Percentiles rank a stretch among this genome's conserved stretches.
Evolutionary conservation across 352 stramenopile genomes (phyloP).

Genomic region (Pythium folliculosum): DNA sequence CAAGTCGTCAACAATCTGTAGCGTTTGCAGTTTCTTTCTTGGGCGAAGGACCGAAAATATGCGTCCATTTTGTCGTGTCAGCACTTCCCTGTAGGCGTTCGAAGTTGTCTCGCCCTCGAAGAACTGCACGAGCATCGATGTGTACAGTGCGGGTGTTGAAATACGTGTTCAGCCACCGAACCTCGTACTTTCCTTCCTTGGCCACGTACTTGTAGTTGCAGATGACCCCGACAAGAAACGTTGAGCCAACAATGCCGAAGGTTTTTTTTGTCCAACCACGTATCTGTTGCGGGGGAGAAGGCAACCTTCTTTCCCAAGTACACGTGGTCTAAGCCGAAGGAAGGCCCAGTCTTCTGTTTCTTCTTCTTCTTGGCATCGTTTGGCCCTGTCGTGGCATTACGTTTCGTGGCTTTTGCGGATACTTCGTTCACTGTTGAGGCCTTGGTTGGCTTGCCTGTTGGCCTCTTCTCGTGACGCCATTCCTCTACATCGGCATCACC

Average conservation of each 20-base stretch:
- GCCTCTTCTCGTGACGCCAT: slow-evolving; percentile 1
- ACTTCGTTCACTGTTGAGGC: neutral
- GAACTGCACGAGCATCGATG: neutral
- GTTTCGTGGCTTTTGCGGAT: slow-evolving; percentile 2
- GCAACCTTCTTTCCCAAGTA: slow-evolving; percentile 9
- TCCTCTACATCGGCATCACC: neutral
- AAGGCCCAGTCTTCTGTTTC: neutral
- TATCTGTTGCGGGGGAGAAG: slow-evolving; percentile 5
- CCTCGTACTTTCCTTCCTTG: slow-evolving; percentile 2
- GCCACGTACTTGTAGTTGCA: slow-evolving; percentile 11
- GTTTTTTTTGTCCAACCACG: slow-evolving; percentile 5
- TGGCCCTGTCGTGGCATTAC: slow-evolving; percentile 1
- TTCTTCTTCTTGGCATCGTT: slow-evolving; percentile 7
- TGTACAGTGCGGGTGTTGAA: slow-evolving; percentile 1
- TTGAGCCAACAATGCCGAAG: slow-evolving; percentile 8
- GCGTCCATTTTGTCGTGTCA: slow-evolving; percentile 7
- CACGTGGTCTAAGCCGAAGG: neutral
- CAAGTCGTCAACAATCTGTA: slow-evolving; percentile 5
- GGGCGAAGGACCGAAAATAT: slow-evolving; percentile 1
- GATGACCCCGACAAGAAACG: slow-evolving; percentile 3
- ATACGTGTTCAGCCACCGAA: slow-evolving; percentile 8
- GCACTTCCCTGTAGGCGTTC: slow-evolving; percentile 1
- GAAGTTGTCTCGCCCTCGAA: slow-evolving; percentile 9
- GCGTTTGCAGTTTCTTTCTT: slow-evolving; percentile 5
- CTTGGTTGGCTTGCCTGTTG: neutral